Percentiles rank a stretch among this genome's conserved stretches.
Conservation (phyloP, 441 rosid genomes). For the Mallotus repandus region DNA sequence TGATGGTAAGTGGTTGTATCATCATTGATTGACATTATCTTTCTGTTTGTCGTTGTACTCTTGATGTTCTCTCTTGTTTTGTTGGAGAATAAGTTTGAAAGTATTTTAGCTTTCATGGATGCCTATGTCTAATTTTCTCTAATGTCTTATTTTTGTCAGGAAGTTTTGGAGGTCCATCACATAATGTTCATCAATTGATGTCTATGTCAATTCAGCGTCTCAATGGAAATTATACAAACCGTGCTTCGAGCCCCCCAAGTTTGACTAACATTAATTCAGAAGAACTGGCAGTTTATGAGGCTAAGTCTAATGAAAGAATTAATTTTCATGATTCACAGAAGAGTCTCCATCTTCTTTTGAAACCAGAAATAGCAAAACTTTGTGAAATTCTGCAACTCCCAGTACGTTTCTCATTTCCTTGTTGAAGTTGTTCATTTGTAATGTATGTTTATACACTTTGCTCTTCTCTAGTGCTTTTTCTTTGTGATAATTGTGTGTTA, state of each 20-base stretch:
- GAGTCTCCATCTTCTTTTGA: slow-evolving; percentile 57
- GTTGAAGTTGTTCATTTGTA: slow-evolving; percentile 25
- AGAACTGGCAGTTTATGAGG: slow-evolving; percentile 35
- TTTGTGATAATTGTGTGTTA: neutral
- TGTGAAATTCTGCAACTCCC: slow-evolving; percentile 61
- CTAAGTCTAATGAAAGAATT: slow-evolving; percentile 36
- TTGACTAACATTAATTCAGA: slow-evolving; percentile 31
- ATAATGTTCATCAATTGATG: slow-evolving; percentile 25
- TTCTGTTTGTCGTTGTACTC: neutral
- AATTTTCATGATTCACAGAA: slow-evolving; percentile 49
- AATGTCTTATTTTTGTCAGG: slow-evolving; percentile 29
- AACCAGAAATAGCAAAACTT: slow-evolving; percentile 63
- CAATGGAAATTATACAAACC: slow-evolving; percentile 17
- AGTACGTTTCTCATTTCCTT: slow-evolving; percentile 46
- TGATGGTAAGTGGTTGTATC: slow-evolving; percentile 40
- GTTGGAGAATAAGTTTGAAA: neutral
- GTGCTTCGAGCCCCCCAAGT: slow-evolving; percentile 23
- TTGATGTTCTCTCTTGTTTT: neutral
- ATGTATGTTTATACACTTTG: neutral
- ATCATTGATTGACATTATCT: slow-evolving; percentile 2
- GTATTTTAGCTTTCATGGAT: neutral
- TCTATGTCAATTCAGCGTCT: slow-evolving; percentile 26
- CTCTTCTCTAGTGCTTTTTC: neutral
- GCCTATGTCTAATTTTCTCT: neutral
- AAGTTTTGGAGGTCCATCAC: slow-evolving; percentile 28